phyloP scores from a whole-genome alignment of 2,329 filamentous ascomycete species.

The Podosphaera xanthii region DNA sequence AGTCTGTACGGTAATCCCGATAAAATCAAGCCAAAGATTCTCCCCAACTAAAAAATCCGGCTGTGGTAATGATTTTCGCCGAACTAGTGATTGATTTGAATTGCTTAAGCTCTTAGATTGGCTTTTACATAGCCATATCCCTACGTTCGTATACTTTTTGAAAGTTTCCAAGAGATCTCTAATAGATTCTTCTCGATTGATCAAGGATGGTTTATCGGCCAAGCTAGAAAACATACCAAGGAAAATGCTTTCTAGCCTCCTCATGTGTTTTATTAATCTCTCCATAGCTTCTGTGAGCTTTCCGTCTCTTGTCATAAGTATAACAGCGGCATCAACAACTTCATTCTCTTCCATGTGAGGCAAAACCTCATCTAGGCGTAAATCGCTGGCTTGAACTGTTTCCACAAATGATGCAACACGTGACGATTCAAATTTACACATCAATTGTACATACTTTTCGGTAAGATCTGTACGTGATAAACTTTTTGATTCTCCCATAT shows the following conservation, averaged over 20 bases:
- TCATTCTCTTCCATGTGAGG: conserved; percentile 76
- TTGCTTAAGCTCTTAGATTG: conserved; percentile 40
- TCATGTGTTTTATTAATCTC: conserved; percentile 59
- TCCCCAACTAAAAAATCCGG: conserved; percentile 29
- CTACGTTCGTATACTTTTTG: conserved; percentile 77
- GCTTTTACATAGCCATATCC: conserved; percentile 84
- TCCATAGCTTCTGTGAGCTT: conserved; percentile 65
- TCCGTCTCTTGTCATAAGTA: conserved; percentile 75
- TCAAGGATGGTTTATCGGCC: conserved; percentile 29
- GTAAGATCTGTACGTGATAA: conserved; percentile 36
- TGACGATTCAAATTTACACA: conserved; percentile 64
- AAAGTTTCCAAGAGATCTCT: conserved; percentile 55
- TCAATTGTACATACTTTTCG: conserved; percentile 71
- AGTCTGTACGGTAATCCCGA: conserved; percentile 36
- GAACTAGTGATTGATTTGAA: conserved; percentile 22
- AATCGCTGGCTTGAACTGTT: conserved; percentile 48
- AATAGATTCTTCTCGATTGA: conserved; percentile 36
- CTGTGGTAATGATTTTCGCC: conserved; percentile 22
- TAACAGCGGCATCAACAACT: conserved; percentile 77
- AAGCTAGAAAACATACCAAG: conserved; percentile 46
- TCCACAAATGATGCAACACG: conserved; percentile 76
- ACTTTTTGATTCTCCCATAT: conserved; percentile 17
- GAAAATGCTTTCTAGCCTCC: conserved; percentile 57
- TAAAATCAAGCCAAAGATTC: conserved; percentile 34
- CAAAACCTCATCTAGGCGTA: conserved; percentile 58